Evolutionary conservation across 306 rosid species (phyloP), one percentile per base, ranked within the genome.

Genomic region (Lathyrus aphaca): DNA sequence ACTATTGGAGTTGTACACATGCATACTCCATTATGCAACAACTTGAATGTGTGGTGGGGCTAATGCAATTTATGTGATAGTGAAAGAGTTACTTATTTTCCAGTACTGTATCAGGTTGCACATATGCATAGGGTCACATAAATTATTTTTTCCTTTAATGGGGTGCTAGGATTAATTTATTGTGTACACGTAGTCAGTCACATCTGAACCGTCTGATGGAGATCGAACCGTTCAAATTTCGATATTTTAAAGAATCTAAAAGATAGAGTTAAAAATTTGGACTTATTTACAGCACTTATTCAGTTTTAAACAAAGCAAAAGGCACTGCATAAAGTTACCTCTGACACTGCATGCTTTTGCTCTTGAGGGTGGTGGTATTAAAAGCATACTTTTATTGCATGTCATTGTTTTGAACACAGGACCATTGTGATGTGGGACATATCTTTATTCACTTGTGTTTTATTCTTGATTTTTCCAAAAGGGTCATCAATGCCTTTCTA

Each of bases 331-430:
- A 80, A 77, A 77, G 80, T 77, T 30, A 55, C 10, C 43, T 70
- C 71, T 66, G 78, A 64, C 78, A 16, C 74, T 70, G 82, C 77
- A 50, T 74, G 61, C 63, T 71, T 73, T 73, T 83, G 69, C 40
- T 57, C 49, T 66, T 68, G 56, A 69, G 79, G 30, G 50, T 75
- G 66, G 64, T 68, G 66, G 58, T 68, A 72, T 56, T 80, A 59
- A 76, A 79, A 76, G 56, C 72, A 42, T 59, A 64, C 87, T 79
- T 72, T 79, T 45, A 42, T 73, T 49, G 63, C 78, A 73, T 76
- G 82, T 78, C 87, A 73, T 73, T 77, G 70, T 83, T 61, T 76
- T 69, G 54, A 64, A 57, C 80, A 69, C 82, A 56, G 68, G 72
- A 64, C 73, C 72, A 64, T 29, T 68, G 72, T 76, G 82, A 17